Conservation (phyloP, 2,329 filamentous ascomycete species). For the Rhynchosporium agropyri region DNA sequence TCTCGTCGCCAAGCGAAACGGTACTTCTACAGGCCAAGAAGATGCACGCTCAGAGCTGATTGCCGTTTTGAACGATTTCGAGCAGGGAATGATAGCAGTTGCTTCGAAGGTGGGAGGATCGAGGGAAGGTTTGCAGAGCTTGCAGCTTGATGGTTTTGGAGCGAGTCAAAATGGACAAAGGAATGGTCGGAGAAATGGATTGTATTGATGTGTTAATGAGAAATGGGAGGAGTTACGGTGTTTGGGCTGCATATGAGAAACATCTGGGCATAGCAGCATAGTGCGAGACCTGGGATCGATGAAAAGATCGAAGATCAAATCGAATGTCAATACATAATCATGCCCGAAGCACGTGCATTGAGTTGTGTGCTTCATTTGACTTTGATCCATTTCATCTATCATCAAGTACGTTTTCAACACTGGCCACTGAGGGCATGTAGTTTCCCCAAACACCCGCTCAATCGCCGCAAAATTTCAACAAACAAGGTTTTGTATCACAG, state of each 20-base stretch:
- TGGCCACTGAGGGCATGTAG: background rate
- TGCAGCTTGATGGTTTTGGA: conserved; percentile 52
- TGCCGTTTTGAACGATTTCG: conserved; percentile 64
- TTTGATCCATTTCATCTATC: conserved; percentile 12
- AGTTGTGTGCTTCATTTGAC: background rate
- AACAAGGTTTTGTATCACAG: background rate
- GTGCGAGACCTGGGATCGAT: conserved; percentile 11
- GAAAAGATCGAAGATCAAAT: conserved; percentile 3
- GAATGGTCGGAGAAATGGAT: conserved; percentile 32
- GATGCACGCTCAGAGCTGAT: conserved; percentile 56
- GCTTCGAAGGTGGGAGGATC: conserved; percentile 61
- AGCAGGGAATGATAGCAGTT: conserved; percentile 65
- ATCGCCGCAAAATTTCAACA: conserved; percentile 5
- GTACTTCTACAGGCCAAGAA: conserved; percentile 45
- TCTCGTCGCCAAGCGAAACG: conserved; percentile 48
- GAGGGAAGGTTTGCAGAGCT: conserved; percentile 62
- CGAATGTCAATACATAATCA: background rate
- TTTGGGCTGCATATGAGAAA: conserved; percentile 29
- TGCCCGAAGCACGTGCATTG: background rate
- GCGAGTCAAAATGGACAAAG: conserved; percentile 18
- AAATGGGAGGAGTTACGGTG: conserved; percentile 28
- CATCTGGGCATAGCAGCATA: conserved; percentile 18
- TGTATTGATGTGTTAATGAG: conserved; percentile 34
- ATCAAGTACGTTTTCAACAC: background rate
- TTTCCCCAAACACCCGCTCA: conserved; percentile 16